Base-by-base conservation (phyloP, 192 early-diverging fungal species). In the Coemansia sp. region DNA sequence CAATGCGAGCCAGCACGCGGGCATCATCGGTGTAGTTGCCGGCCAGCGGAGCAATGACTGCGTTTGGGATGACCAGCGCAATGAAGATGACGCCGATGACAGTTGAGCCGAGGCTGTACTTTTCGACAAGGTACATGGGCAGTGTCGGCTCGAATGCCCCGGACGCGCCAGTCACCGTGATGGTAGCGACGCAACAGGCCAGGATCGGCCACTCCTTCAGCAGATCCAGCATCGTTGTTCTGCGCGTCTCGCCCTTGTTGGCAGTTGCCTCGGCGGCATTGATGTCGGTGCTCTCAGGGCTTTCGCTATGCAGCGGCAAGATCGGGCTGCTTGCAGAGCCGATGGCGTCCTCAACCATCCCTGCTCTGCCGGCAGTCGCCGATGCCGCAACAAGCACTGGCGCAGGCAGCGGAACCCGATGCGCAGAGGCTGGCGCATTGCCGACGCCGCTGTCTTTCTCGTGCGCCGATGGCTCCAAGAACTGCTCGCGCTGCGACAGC, bases 51-150 rank as follows among this genome's bases (percentile, higher is more conserved):
- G 69, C 76, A 5, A 84, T 72, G 35, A 91, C 65, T 36, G 87
- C 81, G 43, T 88, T 89, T 21, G 92, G 92, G 23, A 92, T 72
- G 6, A 92, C 87, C 49, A 93, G 83, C 1, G 89, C 82, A 2
- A 88, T 81, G 66, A 90, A 90, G 21, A 94, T 77, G 11, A 91
- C 51, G 46, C 77, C 73, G 11, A 85, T 76, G 11, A 73, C 30
- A 5, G 63, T 62, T 6, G 73, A 44, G 36, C 36, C 73, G 12
- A 66, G 53, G 33, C 67, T 59, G 65, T 70, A 85, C 49, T 67
- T 60, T 14, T 77, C 67, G n/a, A 9, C 12, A 46, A 85, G 64
- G 45, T 75, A 63, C 35, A 81, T 68, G 5, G 84, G 84, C 61
- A 85, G 60, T 2, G 71, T 73, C 1, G 84, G 78, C 59, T 85